Percentiles rank a stretch among this genome's conserved stretches.
phyloP scores from a whole-genome alignment of 176 grass and related monocot species.

The Areca catechu region DNA sequence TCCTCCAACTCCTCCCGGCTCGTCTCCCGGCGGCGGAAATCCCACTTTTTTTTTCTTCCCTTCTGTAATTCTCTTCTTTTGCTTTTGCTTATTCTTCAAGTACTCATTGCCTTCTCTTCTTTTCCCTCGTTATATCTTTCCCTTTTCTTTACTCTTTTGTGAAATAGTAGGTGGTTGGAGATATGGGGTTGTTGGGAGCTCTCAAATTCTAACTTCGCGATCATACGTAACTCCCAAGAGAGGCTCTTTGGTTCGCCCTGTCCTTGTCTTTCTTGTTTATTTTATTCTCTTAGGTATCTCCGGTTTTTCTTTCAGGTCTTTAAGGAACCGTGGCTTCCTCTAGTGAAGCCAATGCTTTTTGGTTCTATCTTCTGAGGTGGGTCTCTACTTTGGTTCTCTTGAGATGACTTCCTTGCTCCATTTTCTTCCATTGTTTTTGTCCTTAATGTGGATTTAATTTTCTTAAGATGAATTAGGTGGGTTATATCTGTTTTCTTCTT shows the following conservation, averaged over 20 bases:
- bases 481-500: too few species aligned
- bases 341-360: too few species aligned
- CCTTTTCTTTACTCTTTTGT: conserved; percentile 76
- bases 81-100: conserved; percentile 15
- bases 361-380: too few species aligned
- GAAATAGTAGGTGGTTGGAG: conserved; percentile 38
- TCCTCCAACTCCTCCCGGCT: conserved; percentile 42
- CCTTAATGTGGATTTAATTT: too few species aligned
- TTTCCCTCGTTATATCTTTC: conserved; percentile 7
- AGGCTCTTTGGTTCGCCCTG: conserved; percentile 27
- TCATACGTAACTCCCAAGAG: conserved; percentile 26
- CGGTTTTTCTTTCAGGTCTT: not conserved
- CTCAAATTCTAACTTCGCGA: not conserved
- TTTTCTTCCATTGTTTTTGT: too few species aligned
- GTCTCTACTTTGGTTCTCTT: too few species aligned
- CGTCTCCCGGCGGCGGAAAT: conserved; percentile 10
- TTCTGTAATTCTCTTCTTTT: conserved; percentile 7
- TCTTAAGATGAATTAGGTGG: too few species aligned
- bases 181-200: conserved; percentile 19
- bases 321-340: not conserved
- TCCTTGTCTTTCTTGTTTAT: conserved; percentile 12
- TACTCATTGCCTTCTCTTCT: conserved; percentile 12
- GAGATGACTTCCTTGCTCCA: too few species aligned
- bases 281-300: not conserved
- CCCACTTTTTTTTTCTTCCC: conserved; percentile 5